A percentile compares a stretch with the other conserved stretches of the same genome.
phyloP scores from a whole-genome alignment of 2,329 filamentous ascomycete genomes.

The Aureobasidium vineae region DNA sequence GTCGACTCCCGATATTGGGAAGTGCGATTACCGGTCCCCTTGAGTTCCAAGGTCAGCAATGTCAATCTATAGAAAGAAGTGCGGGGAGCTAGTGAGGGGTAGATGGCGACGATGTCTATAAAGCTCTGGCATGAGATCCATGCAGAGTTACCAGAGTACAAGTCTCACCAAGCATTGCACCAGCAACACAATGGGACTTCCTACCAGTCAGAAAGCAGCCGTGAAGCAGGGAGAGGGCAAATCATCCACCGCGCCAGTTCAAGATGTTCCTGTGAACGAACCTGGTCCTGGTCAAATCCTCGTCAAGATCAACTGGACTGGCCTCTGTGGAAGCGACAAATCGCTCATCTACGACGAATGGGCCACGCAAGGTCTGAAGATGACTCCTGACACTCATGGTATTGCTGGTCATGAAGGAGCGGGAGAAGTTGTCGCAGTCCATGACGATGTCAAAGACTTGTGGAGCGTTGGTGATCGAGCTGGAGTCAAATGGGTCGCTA shows the following conservation, averaged over 20 bases:
- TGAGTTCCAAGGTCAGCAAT: background rate
- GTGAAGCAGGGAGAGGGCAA: slow-evolving; percentile 38
- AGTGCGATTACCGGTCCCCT: background rate
- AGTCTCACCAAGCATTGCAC: background rate
- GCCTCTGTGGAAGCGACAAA: slow-evolving; percentile 40
- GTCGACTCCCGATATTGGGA: background rate
- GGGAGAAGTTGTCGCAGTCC: slow-evolving; percentile 35
- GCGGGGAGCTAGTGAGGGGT: slow-evolving; percentile 3
- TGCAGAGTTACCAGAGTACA: no score
- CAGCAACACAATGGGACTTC: slow-evolving; percentile 12
- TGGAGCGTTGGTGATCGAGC: slow-evolving; percentile 37
- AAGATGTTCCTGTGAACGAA: slow-evolving; percentile 36
- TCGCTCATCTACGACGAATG: slow-evolving; percentile 42
- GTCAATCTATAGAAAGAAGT: background rate
- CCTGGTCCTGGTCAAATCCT: slow-evolving; percentile 39
- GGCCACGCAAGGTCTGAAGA: slow-evolving; percentile 34
- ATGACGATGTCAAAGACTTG: slow-evolving; percentile 32
- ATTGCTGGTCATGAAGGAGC: slow-evolving; percentile 38
- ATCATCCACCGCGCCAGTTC: slow-evolving; percentile 36
- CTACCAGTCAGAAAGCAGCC: slow-evolving; percentile 38
- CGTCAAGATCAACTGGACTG: slow-evolving; percentile 41
- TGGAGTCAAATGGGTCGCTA: slow-evolving; percentile 38
- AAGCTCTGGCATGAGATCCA: background rate
- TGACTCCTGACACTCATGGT: slow-evolving; percentile 34
- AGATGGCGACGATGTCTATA: background rate